phyloP scores from a whole-genome alignment of 2,329 filamentous ascomycete genomes.

The Aureobasidium sp. region DNA sequence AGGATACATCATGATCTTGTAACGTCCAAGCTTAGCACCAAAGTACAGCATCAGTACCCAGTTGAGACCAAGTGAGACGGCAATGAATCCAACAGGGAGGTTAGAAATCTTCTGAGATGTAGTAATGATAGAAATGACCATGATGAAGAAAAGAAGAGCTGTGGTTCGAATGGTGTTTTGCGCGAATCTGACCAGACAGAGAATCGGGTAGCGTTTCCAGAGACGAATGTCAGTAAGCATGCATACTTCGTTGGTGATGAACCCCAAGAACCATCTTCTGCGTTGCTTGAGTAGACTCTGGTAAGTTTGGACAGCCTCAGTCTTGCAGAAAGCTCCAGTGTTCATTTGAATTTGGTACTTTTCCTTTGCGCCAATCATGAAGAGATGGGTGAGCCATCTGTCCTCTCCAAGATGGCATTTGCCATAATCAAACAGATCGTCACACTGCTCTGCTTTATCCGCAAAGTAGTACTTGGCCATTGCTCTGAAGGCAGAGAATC shows the following conservation, averaged over 20 bases:
- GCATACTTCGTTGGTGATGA: conserved; percentile 96
- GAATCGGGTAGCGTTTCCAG: conserved; percentile 83
- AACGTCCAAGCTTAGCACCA: conserved; percentile 74
- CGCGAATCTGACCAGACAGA: conserved; percentile 82
- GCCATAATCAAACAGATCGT: conserved; percentile 92
- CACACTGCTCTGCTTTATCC: conserved; percentile 90
- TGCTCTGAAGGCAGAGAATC: conserved; percentile 89
- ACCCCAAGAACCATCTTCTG: conserved; percentile 91
- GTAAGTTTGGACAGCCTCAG: conserved; percentile 88
- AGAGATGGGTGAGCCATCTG: conserved; percentile 92
- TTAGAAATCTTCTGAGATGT: conserved; percentile 72
- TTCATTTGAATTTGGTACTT: conserved; percentile 97
- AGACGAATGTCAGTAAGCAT: conserved; percentile 93
- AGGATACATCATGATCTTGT: conserved; percentile 92
- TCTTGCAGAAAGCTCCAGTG: conserved; percentile 96
- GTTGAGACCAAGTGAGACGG: conserved; percentile 83
- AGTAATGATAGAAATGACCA: conserved; percentile 77
- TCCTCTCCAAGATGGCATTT: conserved; percentile 95
- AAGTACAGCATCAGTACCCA: conserved; percentile 97
- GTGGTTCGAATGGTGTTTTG: conserved; percentile 96
- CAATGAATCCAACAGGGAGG: conserved; percentile 88
- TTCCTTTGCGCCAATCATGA: conserved; percentile 95
- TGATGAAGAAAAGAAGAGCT: conserved; percentile 86
- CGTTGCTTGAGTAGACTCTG: conserved; percentile 84
- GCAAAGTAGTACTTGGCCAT: conserved; percentile 99